phyloP scores from a whole-genome alignment of 257 asterid species.

The Fraxinus americana region DNA sequence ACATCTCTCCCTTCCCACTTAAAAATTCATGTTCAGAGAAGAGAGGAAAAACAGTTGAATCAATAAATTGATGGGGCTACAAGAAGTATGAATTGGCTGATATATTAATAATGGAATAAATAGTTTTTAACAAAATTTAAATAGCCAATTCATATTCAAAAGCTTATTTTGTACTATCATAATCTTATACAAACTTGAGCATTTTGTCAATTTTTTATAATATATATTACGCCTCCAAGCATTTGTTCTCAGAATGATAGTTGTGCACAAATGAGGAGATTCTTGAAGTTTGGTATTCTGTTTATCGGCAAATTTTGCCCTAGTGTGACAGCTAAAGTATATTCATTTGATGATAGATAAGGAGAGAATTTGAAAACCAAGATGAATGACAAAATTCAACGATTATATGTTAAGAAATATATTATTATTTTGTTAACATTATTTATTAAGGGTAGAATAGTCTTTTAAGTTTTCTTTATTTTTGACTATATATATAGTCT shows the following conservation, averaged over 20 bases:
- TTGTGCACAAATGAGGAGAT: neutral
- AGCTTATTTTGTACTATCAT: neutral
- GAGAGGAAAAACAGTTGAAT: neutral
- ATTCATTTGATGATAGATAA: neutral
- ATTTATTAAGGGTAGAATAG: too few relatives aligned
- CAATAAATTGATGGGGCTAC: neutral
- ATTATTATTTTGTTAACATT: too few relatives aligned
- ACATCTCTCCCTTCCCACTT: neutral
- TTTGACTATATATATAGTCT: too few relatives aligned
- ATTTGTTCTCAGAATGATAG: neutral
- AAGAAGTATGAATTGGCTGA: neutral
- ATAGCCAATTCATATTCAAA: neutral
- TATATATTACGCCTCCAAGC: neutral
- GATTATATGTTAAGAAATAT: too few relatives aligned
- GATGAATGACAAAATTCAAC: neutral
- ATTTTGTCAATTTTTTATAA: neutral
- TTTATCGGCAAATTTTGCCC: neutral
- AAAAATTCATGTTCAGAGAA: neutral
- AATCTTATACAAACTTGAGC: neutral
- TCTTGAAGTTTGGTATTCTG: neutral
- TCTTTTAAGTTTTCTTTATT: too few relatives aligned
- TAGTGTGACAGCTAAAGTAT: neutral
- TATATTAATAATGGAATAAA: neutral
- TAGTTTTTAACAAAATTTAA: neutral
- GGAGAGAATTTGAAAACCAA: neutral